phyloP scores from a whole-genome alignment of 164 flowering plant genomes.

The Berberis vulgaris region DNA sequence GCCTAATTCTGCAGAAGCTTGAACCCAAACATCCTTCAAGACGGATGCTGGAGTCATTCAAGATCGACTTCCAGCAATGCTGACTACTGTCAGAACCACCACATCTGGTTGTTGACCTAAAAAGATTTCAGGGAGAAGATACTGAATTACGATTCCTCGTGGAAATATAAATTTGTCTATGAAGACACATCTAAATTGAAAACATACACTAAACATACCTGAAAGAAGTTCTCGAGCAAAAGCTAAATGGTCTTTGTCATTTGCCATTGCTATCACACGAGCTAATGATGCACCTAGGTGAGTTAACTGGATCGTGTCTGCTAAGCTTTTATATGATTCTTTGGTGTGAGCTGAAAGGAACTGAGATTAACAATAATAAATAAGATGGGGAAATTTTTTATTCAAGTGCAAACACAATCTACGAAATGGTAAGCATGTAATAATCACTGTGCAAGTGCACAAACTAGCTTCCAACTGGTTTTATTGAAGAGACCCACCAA shows the following conservation, averaged over 20 bases:
- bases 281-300: constrained; percentile 38
- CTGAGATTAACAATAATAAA: not conserved
- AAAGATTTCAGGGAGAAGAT: not conserved
- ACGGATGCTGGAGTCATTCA: constrained; percentile 48
- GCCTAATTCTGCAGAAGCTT: constrained; percentile 43
- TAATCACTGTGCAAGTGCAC: too few relatives aligned
- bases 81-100: constrained; percentile 56
- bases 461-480: too few relatives aligned
- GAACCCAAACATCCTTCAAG: constrained; percentile 51
- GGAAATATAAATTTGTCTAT: too few relatives aligned
- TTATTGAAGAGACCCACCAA: too few relatives aligned
- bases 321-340: constrained; percentile 78
- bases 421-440: not conserved
- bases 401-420: too few relatives aligned
- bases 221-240: constrained; percentile 60
- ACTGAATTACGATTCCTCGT: not conserved
- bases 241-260: constrained; percentile 95
- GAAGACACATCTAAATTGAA: too few relatives aligned
- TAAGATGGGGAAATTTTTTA: not conserved
- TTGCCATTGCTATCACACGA: too few relatives aligned
- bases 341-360: constrained; percentile 73
- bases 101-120: constrained; percentile 48
- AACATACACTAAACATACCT: constrained; percentile 27
- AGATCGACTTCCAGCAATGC: constrained; percentile 59
- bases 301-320: constrained; percentile 42